These are phyloP conservation scores for Metschnikowia anglica DNA, from an alignment of 805 yeast species.

Conservation along the genomic window DNA sequence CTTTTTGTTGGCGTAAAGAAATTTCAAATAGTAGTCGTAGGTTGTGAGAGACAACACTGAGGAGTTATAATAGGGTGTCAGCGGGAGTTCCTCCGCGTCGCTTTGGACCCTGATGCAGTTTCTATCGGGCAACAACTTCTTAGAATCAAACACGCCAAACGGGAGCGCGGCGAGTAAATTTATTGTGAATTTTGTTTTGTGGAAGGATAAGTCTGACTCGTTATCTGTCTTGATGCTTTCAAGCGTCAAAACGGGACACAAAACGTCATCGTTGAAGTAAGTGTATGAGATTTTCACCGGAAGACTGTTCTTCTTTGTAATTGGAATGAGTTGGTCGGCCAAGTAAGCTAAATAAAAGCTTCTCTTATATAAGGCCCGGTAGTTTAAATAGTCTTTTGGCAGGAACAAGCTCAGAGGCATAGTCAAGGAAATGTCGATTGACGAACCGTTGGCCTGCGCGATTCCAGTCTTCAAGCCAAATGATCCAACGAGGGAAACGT, in stretches of 20 bases:
- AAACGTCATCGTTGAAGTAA: slow-evolving; percentile 70
- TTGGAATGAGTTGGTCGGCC: slow-evolving; percentile 59
- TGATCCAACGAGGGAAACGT: slow-evolving; percentile 80
- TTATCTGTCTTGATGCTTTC: slow-evolving; percentile 53
- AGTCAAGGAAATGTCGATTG: slow-evolving; percentile 76
- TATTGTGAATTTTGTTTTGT: slow-evolving; percentile 68
- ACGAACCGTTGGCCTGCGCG: slow-evolving; percentile 56
- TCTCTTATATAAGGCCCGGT: slow-evolving; percentile 85
- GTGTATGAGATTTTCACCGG: slow-evolving; percentile 63
- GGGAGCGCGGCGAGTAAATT: slow-evolving; percentile 75
- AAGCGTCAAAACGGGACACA: slow-evolving; percentile 71
- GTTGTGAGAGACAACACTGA: slow-evolving; percentile 69
- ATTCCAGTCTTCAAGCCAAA: slow-evolving; percentile 85
- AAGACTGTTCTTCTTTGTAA: slow-evolving; percentile 54
- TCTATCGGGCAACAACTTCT: slow-evolving; percentile 74
- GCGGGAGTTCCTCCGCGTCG: slow-evolving; percentile 47
- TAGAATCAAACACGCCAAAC: slow-evolving; percentile 64
- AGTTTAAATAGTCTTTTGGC: slow-evolving; percentile 86
- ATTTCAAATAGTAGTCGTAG: slow-evolving; percentile 69
- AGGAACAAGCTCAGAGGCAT: slow-evolving; percentile 79
- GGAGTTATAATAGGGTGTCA: slow-evolving; percentile 87
- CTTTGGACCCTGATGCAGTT: slow-evolving; percentile 77
- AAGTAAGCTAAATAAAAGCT: slow-evolving; percentile 82
- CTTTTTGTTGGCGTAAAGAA: slow-evolving; percentile 71
- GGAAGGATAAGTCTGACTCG: slow-evolving; percentile 51